Evolutionary conservation across 2,329 filamentous ascomycete genomes (phyloP).

Genomic region (Pseudopyricularia cyperi): DNA sequence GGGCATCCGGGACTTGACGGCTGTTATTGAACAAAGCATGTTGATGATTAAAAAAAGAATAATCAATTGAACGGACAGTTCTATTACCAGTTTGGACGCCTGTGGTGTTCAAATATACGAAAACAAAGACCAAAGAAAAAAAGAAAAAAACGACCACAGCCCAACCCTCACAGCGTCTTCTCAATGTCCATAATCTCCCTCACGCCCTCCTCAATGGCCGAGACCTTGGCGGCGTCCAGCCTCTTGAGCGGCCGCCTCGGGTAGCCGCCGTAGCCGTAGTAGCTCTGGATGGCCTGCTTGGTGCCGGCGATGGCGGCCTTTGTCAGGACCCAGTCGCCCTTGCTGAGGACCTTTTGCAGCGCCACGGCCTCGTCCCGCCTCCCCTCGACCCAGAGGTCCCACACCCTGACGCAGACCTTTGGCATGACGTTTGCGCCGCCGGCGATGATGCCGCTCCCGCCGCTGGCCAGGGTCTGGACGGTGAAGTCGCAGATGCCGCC

Average conservation of each 20-base stretch:
- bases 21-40: too few species aligned
- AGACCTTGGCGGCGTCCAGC: constrained; percentile 41
- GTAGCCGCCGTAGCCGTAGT: constrained; percentile 70
- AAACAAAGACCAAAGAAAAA: neutral
- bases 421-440: constrained; percentile 79
- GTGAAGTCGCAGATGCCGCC: constrained; percentile 84
- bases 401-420: constrained; percentile 66
- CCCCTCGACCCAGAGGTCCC: constrained; percentile 62
- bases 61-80: too few species aligned
- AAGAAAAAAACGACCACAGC: neutral
- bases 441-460: constrained; percentile 74
- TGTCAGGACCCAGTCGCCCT: constrained; percentile 72
- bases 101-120: neutral
- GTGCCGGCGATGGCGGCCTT: constrained; percentile 78
- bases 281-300: constrained; percentile 68
- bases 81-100: neutral
- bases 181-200: constrained; percentile 55
- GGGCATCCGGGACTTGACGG: too few species aligned
- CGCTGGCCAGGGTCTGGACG: constrained; percentile 64
- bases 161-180: constrained; percentile 32
- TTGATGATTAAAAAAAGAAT: too few species aligned
- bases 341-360: constrained; percentile 65
- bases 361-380: constrained; percentile 62
- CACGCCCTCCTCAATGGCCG: constrained; percentile 40
- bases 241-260: constrained; percentile 61